Conservation (phyloP, 306 rosid genomes). For the Quercus parvula region DNA sequence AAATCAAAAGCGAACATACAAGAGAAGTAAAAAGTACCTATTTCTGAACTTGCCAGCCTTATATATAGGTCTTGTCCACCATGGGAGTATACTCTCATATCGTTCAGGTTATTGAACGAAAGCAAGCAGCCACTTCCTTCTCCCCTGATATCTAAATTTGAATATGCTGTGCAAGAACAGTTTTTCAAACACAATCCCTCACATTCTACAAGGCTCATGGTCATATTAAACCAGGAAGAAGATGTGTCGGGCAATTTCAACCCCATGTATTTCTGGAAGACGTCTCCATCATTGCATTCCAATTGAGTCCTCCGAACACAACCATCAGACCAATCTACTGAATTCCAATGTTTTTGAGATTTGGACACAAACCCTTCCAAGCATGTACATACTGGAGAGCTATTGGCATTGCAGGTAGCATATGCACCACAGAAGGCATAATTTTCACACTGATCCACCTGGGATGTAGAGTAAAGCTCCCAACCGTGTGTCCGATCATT, state of each 20-base stretch:
- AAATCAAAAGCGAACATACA: not conserved
- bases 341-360: not conserved
- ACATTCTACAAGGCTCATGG: conserved; percentile 20
- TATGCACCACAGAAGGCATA: conserved; percentile 27
- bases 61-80: conserved; percentile 18
- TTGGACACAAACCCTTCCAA: conserved; percentile 15
- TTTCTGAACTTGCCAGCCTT: not conserved
- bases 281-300: conserved; percentile 19
- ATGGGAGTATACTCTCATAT: conserved; percentile 11
- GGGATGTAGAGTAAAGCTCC: not conserved
- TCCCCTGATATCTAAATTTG: conserved; percentile 13
- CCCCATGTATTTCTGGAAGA: not conserved
- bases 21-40: not conserved
- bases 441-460: conserved; percentile 14
- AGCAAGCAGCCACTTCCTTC: conserved; percentile 38
- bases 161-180: conserved; percentile 34
- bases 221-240: conserved; percentile 29
- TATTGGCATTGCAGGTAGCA: conserved; percentile 5
- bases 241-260: conserved; percentile 34
- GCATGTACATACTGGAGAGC: conserved; percentile 19
- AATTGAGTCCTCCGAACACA: conserved; percentile 18
- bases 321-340: conserved; percentile 19
- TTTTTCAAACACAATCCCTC: conserved; percentile 23
- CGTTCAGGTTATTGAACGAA: conserved; percentile 28
- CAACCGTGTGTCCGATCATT: not conserved